A percentile compares a stretch with the other conserved stretches of the same genome.
phyloP scores from a whole-genome alignment of 495 filamentous ascomycete genomes.

The Lentithecium fluviatile region DNA sequence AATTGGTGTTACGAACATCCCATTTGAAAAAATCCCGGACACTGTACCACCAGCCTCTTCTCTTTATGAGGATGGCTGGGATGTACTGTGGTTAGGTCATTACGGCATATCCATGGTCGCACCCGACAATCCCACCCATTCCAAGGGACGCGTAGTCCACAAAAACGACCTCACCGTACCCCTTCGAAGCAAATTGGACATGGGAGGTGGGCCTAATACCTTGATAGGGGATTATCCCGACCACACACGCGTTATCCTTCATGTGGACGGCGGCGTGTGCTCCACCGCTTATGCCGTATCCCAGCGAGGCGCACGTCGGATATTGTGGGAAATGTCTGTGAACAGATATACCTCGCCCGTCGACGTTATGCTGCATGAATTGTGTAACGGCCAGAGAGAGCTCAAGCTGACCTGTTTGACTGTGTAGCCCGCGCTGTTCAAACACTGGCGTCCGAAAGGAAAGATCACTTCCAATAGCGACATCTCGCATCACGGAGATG shows the following conservation, averaged over 20 bases:
- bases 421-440: constrained; percentile 48
- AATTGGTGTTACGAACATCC: not conserved
- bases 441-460: constrained; percentile 47
- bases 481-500: constrained; percentile 37
- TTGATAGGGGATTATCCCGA: constrained; percentile 37
- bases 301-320: constrained; percentile 51
- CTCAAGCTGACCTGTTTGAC: constrained; percentile 46
- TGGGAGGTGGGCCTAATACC: not conserved
- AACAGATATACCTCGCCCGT: constrained; percentile 43
- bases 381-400: constrained; percentile 43
- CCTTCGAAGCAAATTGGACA: not conserved
- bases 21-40: constrained; percentile 34
- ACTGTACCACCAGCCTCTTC: constrained; percentile 42
- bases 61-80: constrained; percentile 58
- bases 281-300: constrained; percentile 55
- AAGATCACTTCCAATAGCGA: constrained; percentile 45
- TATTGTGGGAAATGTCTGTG: constrained; percentile 50
- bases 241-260: constrained; percentile 50
- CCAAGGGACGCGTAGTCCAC: constrained; percentile 24
- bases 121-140: constrained; percentile 12
- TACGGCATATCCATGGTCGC: constrained; percentile 40
- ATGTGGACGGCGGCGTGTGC: constrained; percentile 48
- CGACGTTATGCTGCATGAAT: constrained; percentile 49
- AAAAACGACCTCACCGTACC: constrained; percentile 32
- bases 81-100: constrained; percentile 22